A percentile compares a stretch with the other conserved stretches of the same genome.
phyloP scores from a whole-genome alignment of 2,329 filamentous ascomycete genomes.

The Fusarium abutilonis region DNA sequence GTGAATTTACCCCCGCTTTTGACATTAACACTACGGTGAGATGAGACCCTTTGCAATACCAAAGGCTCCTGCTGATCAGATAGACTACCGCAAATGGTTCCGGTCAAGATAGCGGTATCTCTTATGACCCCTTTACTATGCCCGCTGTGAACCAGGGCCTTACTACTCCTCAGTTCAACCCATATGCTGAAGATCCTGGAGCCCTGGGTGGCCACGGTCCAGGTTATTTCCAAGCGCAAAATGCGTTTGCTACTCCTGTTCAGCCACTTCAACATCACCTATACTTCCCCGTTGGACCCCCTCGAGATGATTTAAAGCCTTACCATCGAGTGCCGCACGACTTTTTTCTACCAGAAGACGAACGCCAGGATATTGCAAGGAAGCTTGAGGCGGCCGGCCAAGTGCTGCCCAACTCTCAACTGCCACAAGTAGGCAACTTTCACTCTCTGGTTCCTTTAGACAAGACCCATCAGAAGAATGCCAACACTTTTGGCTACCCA shows the following conservation, averaged over 20 bases:
- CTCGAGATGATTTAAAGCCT: conserved; percentile 80
- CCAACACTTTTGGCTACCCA: conserved; percentile 82
- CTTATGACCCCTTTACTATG: conserved; percentile 73
- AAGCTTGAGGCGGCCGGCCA: conserved; percentile 88
- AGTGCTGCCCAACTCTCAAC: conserved; percentile 78
- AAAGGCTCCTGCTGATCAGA: conserved; percentile 4
- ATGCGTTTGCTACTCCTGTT: conserved; percentile 60
- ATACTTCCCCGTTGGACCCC: conserved; percentile 87
- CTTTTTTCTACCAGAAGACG: conserved; percentile 87
- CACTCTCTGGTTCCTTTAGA: conserved; percentile 93
- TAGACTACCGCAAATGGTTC: conserved; percentile 59
- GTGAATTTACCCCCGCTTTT: conserved; percentile 69
- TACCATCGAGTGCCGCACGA: conserved; percentile 91
- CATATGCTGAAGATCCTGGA: conserved; percentile 79
- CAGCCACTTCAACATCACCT: conserved; percentile 89
- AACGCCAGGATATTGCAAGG: conserved; percentile 88
- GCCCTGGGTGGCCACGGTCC: conserved; percentile 65
- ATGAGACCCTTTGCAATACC: neutral
- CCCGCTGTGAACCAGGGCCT: conserved; percentile 62
- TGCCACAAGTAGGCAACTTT: conserved; percentile 86
- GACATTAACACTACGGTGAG: conserved; percentile 62
- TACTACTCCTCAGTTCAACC: conserved; percentile 69
- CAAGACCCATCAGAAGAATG: conserved; percentile 79
- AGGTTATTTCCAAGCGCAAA: conserved; percentile 73
- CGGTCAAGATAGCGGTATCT: conserved; percentile 54